Evolutionary conservation across 1,139 yeast species (phyloP), one percentile per base, ranked within the genome.

Genomic region (Taphrina flavorubra): DNA sequence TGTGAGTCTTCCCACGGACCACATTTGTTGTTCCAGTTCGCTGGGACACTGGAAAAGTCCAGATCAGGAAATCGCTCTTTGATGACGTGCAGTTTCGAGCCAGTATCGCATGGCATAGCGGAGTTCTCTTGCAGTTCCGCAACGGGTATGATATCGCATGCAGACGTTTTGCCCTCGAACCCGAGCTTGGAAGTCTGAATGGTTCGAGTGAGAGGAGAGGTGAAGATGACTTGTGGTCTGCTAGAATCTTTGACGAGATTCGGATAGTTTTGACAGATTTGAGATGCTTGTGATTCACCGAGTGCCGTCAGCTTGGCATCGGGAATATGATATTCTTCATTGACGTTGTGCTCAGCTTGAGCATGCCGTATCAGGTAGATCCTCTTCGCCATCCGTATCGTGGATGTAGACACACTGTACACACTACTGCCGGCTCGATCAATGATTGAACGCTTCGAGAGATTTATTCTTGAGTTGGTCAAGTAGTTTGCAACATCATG

Each of bases 331-430:
- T 69, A 66, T 20, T 64, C 53, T 6, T 68, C 69, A 14, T 44
- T 44, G 37, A 70, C 60, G 64, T 71, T 71, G 37, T 71, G 72
- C 20, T 57, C 63, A 20, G 72, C 72, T 49, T 71, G 72, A 31
- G 71, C 72, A 44, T 71, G 72, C 10, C 86, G 13, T 82, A 71
- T 70, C 51, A 71, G 65, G 55, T 71, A 71, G 40, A 71, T 65
- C 13, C 64, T 69, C 20, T 47, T 56, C 37, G 37, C 49, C 51
- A 46, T 51, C 11, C 8, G 36, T 6, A 34, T 34, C 13, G 51
- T 60, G 39, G 42, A 18, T 18, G 47, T 16, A 39, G 42, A 39
- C 14, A 39, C 42, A 39, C 42, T 39, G 42, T 39, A 39, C 31
- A 25, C 31, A 25, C 31, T 25, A 25, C 31, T 25, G 31, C 31